Conservation (phyloP, 225 moss, liverwort and hornwort genomes). For the Polytrichum commune region DNA sequence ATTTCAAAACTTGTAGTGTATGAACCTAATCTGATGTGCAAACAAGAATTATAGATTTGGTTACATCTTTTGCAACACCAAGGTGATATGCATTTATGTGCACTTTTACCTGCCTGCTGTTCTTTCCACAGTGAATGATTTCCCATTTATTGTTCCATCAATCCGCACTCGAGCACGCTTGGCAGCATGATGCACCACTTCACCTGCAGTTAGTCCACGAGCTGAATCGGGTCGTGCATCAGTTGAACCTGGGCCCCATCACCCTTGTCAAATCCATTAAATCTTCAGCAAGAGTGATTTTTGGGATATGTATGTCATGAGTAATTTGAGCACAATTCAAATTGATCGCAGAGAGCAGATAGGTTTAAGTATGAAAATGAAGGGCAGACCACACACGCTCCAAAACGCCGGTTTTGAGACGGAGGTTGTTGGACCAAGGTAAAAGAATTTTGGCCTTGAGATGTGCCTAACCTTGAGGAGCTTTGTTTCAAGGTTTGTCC, state of each 20-base stretch:
- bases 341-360: no score
- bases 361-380: no score
- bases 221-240: conserved; percentile 89
- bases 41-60: conserved; percentile 4
- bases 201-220: conserved; percentile 70
- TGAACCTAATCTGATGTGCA: neutral
- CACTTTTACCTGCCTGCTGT: conserved; percentile 68
- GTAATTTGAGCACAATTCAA: no score
- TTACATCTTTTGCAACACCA: no score
- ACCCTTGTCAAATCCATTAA: neutral
- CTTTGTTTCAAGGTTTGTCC: no score
- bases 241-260: conserved; percentile 62
- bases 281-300: no score
- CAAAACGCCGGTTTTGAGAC: no score
- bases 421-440: no score
- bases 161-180: conserved; percentile 85
- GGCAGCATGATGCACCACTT: conserved; percentile 91
- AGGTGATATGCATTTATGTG: neutral
- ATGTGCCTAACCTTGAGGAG: no score
- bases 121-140: conserved; percentile 75
- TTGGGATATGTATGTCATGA: no score
- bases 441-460: no score
- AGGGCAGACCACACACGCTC: no score
- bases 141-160: conserved; percentile 79
- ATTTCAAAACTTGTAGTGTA: neutral